These are phyloP conservation scores for Phytophthora colocasiae DNA, from an alignment of 352 stramenopile genomes.

Conservation along the genomic window DNA sequence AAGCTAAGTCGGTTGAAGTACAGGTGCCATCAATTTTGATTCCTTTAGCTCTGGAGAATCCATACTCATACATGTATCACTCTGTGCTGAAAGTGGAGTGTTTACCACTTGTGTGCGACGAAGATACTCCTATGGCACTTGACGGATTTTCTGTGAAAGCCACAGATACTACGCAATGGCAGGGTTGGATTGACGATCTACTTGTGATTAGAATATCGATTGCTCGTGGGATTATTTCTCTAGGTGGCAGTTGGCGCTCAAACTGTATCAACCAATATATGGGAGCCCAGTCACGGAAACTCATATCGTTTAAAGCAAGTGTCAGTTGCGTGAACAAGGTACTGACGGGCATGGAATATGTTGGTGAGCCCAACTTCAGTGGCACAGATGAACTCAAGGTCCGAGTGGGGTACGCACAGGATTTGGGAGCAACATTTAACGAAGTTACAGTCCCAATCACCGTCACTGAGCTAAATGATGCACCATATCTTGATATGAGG, in stretches of 20 bases:
- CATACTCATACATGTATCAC: slow-evolving; percentile 46
- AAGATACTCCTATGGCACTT: slow-evolving; percentile 49
- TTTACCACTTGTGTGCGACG: slow-evolving; percentile 43
- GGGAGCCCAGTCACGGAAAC: neutral
- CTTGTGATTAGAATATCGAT: slow-evolving; percentile 43
- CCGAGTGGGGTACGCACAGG: slow-evolving; percentile 24
- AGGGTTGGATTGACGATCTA: slow-evolving; percentile 11
- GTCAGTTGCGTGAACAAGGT: slow-evolving; percentile 51
- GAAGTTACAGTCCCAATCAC: slow-evolving; percentile 51
- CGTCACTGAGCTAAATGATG: slow-evolving; percentile 69
- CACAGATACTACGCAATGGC: slow-evolving; percentile 28
- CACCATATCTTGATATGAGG: slow-evolving; percentile 52
- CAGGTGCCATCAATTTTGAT: slow-evolving; percentile 62
- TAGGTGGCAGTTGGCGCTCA: slow-evolving; percentile 22
- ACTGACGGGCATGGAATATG: slow-evolving; percentile 46
- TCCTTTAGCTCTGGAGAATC: slow-evolving; percentile 28
- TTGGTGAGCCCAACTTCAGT: slow-evolving; percentile 50
- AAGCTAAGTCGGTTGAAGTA: slow-evolving; percentile 12
- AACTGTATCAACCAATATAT: slow-evolving; percentile 39
- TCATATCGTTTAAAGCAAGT: slow-evolving; percentile 35
- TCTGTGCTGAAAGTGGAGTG: slow-evolving; percentile 51
- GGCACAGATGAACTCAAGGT: slow-evolving; percentile 52
- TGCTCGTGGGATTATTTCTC: slow-evolving; percentile 36
- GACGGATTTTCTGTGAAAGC: slow-evolving; percentile 47
- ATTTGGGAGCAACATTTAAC: slow-evolving; percentile 27